A percentile compares a stretch with the other conserved stretches of the same genome.
Conservation (phyloP, 495 filamentous ascomycete genomes). For the Chaetomium cochliodes region DNA sequence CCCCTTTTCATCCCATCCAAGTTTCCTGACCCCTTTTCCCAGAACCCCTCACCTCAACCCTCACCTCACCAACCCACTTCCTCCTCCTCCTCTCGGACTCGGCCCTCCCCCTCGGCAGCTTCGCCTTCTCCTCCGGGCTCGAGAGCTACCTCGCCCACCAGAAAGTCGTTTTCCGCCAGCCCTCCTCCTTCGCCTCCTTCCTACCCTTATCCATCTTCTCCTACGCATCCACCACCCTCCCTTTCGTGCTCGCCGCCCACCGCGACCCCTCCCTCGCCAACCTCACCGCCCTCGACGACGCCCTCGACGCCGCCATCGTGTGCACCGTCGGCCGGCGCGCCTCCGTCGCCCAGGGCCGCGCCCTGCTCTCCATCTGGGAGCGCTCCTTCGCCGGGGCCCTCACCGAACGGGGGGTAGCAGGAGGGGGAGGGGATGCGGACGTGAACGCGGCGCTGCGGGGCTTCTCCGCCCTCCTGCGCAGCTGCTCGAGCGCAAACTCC, state of each 20-base stretch:
- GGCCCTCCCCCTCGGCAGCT: conserved; percentile 90
- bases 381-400: conserved; percentile 55
- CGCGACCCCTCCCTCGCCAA: conserved; percentile 49
- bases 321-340: conserved; percentile 88
- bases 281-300: conserved; percentile 70
- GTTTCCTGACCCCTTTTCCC: conserved; percentile 1
- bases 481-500: too few relatives aligned
- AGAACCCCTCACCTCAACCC: conserved; percentile 10
- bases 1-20: not conserved
- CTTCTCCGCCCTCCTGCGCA: conserved; percentile 40
- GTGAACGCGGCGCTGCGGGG: conserved; percentile 1
- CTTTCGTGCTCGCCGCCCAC: conserved; percentile 79
- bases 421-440: not conserved
- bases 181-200: conserved; percentile 65
- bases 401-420: conserved; percentile 1
- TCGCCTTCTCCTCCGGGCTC: conserved; percentile 91
- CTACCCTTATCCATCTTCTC: conserved; percentile 74
- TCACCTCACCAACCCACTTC: conserved; percentile 56
- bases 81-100: conserved; percentile 94
- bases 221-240: conserved; percentile 74
- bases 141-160: conserved; percentile 92
- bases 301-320: conserved; percentile 77
- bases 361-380: conserved; percentile 87
- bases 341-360: conserved; percentile 78
- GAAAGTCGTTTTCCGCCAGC: conserved; percentile 35